Percentiles rank a stretch among this genome's conserved stretches.
Conservation (phyloP, 83 land plant genomes). For the Isoetes engelmannii region DNA sequence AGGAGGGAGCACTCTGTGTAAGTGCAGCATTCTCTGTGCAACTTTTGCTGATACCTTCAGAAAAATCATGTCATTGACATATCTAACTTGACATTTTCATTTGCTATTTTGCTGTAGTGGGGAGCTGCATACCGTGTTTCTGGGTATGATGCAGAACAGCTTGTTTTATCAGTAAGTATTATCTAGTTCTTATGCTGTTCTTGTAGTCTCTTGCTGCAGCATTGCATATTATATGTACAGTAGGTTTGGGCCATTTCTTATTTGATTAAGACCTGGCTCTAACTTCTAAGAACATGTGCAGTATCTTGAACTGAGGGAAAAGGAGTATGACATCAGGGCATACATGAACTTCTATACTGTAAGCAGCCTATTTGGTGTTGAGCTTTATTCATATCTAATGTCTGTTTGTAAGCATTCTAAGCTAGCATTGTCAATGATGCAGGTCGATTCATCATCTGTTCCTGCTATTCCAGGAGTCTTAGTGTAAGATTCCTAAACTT, state of each 20-base stretch:
- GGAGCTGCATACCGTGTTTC: slow-evolving; percentile 23
- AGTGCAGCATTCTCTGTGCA: not conserved
- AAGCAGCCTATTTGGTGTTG: slow-evolving; percentile 15
- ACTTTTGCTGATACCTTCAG: not conserved
- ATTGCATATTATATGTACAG: no score
- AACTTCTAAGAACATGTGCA: slow-evolving; percentile 18
- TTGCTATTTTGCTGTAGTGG: not conserved
- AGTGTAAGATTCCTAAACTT: slow-evolving; percentile 48
- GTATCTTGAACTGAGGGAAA: slow-evolving; percentile 82
- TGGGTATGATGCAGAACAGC: slow-evolving; percentile 29
- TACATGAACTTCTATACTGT: slow-evolving; percentile 72
- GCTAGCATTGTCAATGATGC: no score
- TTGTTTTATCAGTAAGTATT: slow-evolving; percentile 24
- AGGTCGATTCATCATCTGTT: slow-evolving; percentile 41
- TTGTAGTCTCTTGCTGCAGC: not conserved
- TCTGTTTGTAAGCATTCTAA: no score
- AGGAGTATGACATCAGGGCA: slow-evolving; percentile 68
- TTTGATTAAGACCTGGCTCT: no score
- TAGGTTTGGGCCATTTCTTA: no score
- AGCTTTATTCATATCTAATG: no score
- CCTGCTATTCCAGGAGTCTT: slow-evolving; percentile 63
- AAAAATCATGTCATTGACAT: no score
- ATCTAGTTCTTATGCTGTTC: not conserved
- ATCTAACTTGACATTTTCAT: no score
- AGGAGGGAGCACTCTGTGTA: slow-evolving; percentile 21